phyloP scores from a whole-genome alignment of 208 protist genomes.

The Trypanosoma scelopori region DNA sequence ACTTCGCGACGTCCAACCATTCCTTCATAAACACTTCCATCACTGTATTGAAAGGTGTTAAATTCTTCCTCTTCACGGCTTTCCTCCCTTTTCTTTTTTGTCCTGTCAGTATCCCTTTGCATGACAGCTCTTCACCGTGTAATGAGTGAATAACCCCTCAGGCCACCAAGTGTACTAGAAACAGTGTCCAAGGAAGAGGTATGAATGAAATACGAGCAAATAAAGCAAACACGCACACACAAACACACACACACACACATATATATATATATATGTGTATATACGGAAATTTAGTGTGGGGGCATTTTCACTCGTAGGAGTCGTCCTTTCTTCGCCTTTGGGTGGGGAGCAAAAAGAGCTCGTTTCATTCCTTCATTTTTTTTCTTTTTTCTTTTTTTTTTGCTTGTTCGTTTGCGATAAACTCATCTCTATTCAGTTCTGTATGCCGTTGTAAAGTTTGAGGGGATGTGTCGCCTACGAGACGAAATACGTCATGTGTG shows the following conservation, averaged over 20 bases:
- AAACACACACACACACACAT: not conserved
- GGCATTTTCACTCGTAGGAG: not conserved
- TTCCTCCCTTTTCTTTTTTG: slow-evolving; percentile 70
- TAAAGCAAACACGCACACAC: not conserved
- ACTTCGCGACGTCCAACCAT: slow-evolving; percentile 24
- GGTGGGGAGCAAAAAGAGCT: not conserved
- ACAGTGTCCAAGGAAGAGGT: not conserved
- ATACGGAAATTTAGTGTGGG: not conserved
- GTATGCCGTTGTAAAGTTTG: not conserved
- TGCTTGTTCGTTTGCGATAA: no score
- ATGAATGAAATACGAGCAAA: not conserved
- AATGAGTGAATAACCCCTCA: no score
- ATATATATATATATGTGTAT: slow-evolving; percentile 12
- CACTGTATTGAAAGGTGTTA: slow-evolving; percentile 51
- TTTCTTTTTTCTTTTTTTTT: not conserved
- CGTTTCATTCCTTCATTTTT: not conserved
- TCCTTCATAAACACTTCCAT: slow-evolving; percentile 76
- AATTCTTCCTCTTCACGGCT: slow-evolving; percentile 47
- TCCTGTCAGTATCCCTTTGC: slow-evolving; percentile 23
- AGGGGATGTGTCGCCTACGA: slow-evolving; percentile 17
- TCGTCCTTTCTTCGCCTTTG: not conserved
- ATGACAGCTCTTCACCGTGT: slow-evolving; percentile 3
- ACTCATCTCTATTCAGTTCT: no score
- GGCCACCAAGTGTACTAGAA: not conserved
- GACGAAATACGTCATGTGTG: slow-evolving; percentile 45